These are phyloP conservation scores for Corniculantispora saksenae DNA, from an alignment of 2,329 filamentous ascomycete genomes.

Conservation along the genomic window DNA sequence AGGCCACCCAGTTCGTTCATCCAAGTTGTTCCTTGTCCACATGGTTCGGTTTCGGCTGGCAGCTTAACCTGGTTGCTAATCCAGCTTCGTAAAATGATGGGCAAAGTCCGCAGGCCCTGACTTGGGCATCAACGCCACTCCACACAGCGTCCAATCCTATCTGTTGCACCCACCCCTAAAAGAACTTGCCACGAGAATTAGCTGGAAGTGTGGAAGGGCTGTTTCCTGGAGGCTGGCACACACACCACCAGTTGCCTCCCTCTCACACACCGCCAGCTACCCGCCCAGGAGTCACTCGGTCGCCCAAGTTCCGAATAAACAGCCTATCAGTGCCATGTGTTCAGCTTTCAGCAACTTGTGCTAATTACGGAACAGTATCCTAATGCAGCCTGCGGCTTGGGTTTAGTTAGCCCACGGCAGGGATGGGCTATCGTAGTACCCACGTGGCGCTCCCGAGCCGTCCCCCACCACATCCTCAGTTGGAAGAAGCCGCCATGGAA, in stretches of 20 bases:
- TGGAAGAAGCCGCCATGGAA: background rate
- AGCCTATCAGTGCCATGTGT: constrained; percentile 3
- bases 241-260: background rate
- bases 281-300: background rate
- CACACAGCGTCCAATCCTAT: constrained; percentile 12
- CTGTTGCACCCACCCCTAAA: background rate
- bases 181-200: background rate
- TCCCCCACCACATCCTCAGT: constrained; percentile 2
- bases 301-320: background rate
- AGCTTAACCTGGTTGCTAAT: background rate
- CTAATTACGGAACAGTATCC: constrained; percentile 19
- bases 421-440: constrained; percentile 14
- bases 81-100: constrained; percentile 8
- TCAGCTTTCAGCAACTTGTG: constrained; percentile 7
- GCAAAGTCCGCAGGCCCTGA: constrained; percentile 11
- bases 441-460: constrained; percentile 20
- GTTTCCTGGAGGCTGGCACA: background rate
- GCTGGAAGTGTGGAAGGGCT: background rate
- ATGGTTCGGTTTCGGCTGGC: constrained; percentile 3
- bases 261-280: background rate
- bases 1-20: constrained; percentile 8
- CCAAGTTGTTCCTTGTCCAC: background rate
- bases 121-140: constrained; percentile 16
- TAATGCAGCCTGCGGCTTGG: constrained; percentile 12
- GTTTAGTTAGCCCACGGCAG: constrained; percentile 1